Evolutionary conservation across 2,329 filamentous ascomycete genomes (phyloP).

Genomic region (Fusarium torulosum): DNA sequence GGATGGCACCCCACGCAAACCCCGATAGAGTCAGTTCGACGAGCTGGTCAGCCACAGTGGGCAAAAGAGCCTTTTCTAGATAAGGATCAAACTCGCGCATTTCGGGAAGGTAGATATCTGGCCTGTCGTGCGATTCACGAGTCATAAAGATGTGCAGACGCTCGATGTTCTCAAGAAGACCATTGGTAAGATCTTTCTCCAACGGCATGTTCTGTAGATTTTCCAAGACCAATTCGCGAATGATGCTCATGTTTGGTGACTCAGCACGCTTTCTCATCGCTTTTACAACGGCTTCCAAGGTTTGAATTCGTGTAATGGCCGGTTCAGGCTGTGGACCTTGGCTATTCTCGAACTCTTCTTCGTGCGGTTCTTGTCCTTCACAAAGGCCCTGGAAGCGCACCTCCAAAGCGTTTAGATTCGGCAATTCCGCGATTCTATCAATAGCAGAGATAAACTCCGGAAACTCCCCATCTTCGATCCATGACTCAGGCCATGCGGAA

Average conservation of each 20-base stretch:
- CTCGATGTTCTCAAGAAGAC: constrained; percentile 27
- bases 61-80: constrained; percentile 32
- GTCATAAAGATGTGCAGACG: constrained; percentile 29
- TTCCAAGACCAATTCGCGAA: constrained; percentile 36
- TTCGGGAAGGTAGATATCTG: constrained; percentile 25
- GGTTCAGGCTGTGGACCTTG: neutral
- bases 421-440: neutral
- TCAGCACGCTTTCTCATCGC: neutral
- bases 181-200: constrained; percentile 10
- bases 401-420: neutral
- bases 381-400: neutral
- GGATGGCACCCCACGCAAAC: constrained; percentile 36
- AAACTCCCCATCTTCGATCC: neutral
- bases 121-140: constrained; percentile 1
- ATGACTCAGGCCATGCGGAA: neutral
- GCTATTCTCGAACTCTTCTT: neutral
- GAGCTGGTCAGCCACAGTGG: constrained; percentile 31
- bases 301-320: neutral
- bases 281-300: neutral
- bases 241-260: neutral
- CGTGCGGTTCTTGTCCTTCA: neutral
- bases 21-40: constrained; percentile 38
- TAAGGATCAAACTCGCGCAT: constrained; percentile 35
- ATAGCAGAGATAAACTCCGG: neutral
- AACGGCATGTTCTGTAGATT: constrained; percentile 39